These are phyloP conservation scores for Sporobolomyces roseus DNA, from an alignment of 768 basidiomycete genomes.

Conservation along the genomic window DNA sequence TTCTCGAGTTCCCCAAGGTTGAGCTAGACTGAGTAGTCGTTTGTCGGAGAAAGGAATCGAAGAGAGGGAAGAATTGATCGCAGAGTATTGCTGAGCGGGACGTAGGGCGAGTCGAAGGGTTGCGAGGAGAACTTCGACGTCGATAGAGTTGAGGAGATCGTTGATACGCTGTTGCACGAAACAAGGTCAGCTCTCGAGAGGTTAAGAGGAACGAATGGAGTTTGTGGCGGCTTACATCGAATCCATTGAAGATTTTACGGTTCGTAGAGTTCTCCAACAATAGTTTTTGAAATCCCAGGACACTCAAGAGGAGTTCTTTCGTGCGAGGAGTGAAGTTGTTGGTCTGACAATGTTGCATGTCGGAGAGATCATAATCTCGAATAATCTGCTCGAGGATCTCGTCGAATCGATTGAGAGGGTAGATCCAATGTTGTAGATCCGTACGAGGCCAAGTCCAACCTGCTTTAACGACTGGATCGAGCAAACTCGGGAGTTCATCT, in stretches of 20 bases:
- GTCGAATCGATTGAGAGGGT: slow-evolving; percentile 94
- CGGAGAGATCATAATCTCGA: slow-evolving; percentile 77
- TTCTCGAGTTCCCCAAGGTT: slow-evolving; percentile 75
- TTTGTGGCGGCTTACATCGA: slow-evolving; percentile 69
- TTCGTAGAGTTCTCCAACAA: slow-evolving; percentile 97
- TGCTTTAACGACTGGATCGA: slow-evolving; percentile 56
- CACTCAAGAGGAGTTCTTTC: slow-evolving; percentile 70
- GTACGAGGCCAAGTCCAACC: slow-evolving; percentile 91
- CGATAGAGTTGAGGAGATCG: slow-evolving; percentile 77
- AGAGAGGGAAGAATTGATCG: slow-evolving; percentile 75
- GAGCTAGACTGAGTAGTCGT: slow-evolving; percentile 75
- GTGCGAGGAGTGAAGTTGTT: slow-evolving; percentile 70
- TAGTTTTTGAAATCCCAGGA: slow-evolving; percentile 81
- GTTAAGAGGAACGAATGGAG: background rate
- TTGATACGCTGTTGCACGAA: slow-evolving; percentile 66
- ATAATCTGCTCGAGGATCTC: slow-evolving; percentile 76
- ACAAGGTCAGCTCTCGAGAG: background rate
- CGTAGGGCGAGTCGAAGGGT: slow-evolving; percentile 81
- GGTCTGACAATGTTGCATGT: slow-evolving; percentile 59
- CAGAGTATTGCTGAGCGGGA: slow-evolving; percentile 90
- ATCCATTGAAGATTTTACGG: slow-evolving; percentile 90
- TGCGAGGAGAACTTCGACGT: slow-evolving; percentile 79
- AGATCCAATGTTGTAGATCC: slow-evolving; percentile 94
- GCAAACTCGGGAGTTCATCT: slow-evolving; percentile 65
- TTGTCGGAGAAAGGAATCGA: slow-evolving; percentile 62